Evolutionary conservation across 2,329 filamentous ascomycete genomes (phyloP).

Genomic region (Fusarium torulosum): DNA sequence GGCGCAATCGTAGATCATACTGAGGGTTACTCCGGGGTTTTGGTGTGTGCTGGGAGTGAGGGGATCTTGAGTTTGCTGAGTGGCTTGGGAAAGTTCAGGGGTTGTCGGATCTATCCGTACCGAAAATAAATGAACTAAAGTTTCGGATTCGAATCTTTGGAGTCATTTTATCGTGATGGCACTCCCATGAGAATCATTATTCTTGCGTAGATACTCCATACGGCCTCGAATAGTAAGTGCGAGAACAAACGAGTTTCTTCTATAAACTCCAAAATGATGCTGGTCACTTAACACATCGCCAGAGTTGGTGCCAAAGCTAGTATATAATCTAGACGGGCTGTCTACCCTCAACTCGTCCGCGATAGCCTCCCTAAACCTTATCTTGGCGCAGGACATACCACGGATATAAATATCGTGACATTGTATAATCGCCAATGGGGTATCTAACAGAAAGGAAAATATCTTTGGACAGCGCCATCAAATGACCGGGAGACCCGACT

Average conservation of each 20-base stretch:
- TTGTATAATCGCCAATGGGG: no score
- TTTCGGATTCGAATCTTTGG: neutral
- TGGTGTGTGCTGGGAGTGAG: neutral
- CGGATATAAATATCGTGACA: no score
- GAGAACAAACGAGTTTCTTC: neutral
- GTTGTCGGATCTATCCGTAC: neutral
- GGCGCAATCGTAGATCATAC: constrained; percentile 42
- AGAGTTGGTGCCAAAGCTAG: no score
- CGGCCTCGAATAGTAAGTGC: neutral
- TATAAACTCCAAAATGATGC: neutral
- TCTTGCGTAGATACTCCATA: neutral
- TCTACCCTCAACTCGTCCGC: no score
- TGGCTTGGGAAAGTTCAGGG: neutral
- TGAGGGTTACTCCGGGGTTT: neutral
- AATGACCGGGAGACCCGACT: no score
- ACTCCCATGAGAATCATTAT: neutral
- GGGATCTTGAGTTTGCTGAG: neutral
- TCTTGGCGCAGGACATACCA: no score
- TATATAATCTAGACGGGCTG: no score
- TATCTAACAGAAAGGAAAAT: no score
- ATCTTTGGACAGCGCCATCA: no score
- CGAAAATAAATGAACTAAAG: neutral
- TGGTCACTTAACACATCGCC: no score
- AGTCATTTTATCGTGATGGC: neutral
- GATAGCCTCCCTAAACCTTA: no score